Conservation (phyloP, 2,329 filamentous ascomycete genomes). For the Colletotrichum incanum region DNA sequence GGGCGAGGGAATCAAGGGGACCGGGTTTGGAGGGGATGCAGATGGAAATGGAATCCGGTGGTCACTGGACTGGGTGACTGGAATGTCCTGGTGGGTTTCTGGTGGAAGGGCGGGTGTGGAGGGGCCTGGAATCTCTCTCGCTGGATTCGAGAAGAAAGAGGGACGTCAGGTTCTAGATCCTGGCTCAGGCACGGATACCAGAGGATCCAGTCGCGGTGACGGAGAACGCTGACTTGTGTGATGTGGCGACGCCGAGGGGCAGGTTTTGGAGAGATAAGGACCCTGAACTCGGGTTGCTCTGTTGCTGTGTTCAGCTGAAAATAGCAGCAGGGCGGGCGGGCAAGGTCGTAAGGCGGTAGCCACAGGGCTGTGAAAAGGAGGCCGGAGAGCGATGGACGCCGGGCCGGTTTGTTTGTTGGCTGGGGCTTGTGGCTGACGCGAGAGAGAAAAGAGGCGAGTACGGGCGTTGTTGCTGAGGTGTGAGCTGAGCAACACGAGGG, state of each 20-base stretch:
- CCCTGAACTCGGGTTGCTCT: conserved; percentile 30
- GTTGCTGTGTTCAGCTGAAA: conserved; percentile 39
- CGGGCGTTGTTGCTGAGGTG: background rate
- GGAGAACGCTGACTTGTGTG: conserved; percentile 1
- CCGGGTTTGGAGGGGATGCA: conserved; percentile 1
- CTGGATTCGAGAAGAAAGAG: conserved; percentile 17
- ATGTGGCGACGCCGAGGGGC: conserved; percentile 41
- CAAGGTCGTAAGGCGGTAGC: conserved; percentile 10
- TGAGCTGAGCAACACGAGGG: background rate
- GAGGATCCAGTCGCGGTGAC: background rate
- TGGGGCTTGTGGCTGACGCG: conserved; percentile 14
- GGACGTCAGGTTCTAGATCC: background rate
- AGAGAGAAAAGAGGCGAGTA: background rate
- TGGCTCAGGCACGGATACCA: conserved; percentile 3
- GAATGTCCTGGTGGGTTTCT: background rate
- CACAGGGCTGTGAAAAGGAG: conserved; percentile 35
- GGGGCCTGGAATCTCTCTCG: background rate
- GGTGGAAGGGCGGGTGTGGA: background rate
- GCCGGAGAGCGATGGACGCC: conserved; percentile 13
- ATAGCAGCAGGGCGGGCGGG: conserved; percentile 34
- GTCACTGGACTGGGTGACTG: background rate
- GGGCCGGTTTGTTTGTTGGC: conserved; percentile 20
- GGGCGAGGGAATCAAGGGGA: background rate
- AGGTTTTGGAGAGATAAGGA: conserved; percentile 40
- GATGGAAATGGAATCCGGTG: background rate